These are phyloP conservation scores for Talaromyces sp. DNA, from an alignment of 2,329 filamentous ascomycete species.

Conservation along the genomic window DNA sequence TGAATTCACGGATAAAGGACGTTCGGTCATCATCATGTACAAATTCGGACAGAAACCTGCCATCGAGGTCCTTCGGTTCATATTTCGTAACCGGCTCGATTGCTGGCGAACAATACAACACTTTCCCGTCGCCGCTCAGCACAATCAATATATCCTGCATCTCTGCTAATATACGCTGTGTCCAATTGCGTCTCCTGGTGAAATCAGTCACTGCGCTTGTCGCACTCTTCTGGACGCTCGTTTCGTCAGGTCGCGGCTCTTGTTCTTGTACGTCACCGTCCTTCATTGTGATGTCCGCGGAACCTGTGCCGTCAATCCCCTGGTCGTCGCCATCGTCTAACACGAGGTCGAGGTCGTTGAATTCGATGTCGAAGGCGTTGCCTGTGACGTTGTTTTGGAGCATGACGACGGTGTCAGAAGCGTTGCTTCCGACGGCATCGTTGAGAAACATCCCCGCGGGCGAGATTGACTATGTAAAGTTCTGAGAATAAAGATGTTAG, in stretches of 20 bases:
- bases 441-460: slow-evolving; percentile 13
- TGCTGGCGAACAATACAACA: slow-evolving; percentile 83
- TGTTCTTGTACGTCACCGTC: slow-evolving; percentile 10
- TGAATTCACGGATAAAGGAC: slow-evolving; percentile 82
- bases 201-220: slow-evolving; percentile 62
- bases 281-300: slow-evolving; percentile 4
- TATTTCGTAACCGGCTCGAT: slow-evolving; percentile 74
- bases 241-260: slow-evolving; percentile 5
- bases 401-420: background rate
- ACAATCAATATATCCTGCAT: slow-evolving; percentile 86
- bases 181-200: slow-evolving; percentile 73
- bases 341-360: slow-evolving; percentile 15
- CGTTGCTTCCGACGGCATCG: slow-evolving; percentile 7
- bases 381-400: slow-evolving; percentile 4
- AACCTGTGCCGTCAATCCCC: slow-evolving; percentile 3
- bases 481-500: background rate
- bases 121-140: slow-evolving; percentile 76
- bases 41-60: slow-evolving; percentile 74
- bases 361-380: slow-evolving; percentile 15
- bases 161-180: slow-evolving; percentile 83
- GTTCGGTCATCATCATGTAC: slow-evolving; percentile 83
- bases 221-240: slow-evolving; percentile 11
- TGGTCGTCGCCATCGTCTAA: slow-evolving; percentile 17
- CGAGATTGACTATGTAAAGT: background rate
- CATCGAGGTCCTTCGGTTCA: slow-evolving; percentile 66